Evolutionary conservation across 345 rosid species (phyloP).

Genomic region (Salix arbutifolia): DNA sequence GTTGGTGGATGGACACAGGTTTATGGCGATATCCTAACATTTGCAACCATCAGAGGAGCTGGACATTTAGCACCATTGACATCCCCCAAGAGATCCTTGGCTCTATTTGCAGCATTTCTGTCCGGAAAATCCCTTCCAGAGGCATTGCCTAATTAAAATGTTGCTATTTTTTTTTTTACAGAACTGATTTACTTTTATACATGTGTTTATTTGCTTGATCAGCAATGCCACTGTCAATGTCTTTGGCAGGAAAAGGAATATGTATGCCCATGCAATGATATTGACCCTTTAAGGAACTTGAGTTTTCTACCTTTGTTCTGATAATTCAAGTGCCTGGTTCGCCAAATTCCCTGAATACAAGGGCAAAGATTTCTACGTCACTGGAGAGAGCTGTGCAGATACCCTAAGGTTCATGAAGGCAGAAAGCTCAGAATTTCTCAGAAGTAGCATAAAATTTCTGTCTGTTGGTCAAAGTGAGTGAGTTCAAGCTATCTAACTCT

Average conservation of each 20-base stretch:
- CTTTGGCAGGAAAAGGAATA: not conserved
- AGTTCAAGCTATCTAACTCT: too few relatives aligned
- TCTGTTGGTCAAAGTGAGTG: too few relatives aligned
- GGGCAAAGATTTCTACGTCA: not conserved
- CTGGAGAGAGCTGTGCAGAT: not conserved
- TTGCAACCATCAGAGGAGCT: constrained; percentile 16
- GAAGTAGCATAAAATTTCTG: too few relatives aligned
- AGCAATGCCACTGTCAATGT: not conserved
- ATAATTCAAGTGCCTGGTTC: not conserved
- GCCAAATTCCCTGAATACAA: constrained; percentile 1
- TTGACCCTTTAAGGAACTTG: too few relatives aligned
- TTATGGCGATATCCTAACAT: not conserved
- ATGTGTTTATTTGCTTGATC: not conserved
- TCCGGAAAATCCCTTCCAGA: not conserved
- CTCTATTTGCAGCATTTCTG: constrained; percentile 9
- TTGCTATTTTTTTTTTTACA: not conserved
- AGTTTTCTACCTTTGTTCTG: too few relatives aligned
- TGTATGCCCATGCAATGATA: not conserved
- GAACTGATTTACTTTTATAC: not conserved
- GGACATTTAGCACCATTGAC: constrained; percentile 7
- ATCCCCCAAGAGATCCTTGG: constrained; percentile 7
- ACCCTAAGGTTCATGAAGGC: too few relatives aligned
- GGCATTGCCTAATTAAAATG: too few relatives aligned
- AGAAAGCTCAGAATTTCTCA: too few relatives aligned
- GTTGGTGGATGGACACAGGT: constrained; percentile 17